Percentiles rank a stretch among this genome's conserved stretches.
Conservation (phyloP, 768 basidiomycete genomes). For the Mycena rosella region DNA sequence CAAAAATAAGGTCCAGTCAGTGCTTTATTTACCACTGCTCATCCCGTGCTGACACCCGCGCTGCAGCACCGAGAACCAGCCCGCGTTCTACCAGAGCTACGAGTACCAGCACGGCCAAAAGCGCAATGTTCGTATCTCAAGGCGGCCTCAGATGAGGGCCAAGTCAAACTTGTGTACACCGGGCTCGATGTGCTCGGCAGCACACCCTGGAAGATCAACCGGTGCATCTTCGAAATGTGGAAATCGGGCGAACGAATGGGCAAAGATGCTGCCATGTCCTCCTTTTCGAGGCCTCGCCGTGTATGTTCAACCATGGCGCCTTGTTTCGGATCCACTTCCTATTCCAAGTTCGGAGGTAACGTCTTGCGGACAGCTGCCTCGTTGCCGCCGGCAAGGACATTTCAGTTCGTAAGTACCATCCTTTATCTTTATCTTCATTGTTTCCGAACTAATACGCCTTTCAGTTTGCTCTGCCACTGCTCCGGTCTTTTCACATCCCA, state of each 20-base stretch:
- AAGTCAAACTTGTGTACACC: constrained; percentile 87
- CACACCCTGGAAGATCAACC: constrained; percentile 93
- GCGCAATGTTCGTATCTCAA: constrained; percentile 81
- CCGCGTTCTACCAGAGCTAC: constrained; percentile 92
- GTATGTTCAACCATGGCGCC: constrained; percentile 73
- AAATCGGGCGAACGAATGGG: constrained; percentile 86
- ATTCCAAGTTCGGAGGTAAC: constrained; percentile 75
- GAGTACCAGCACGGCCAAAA: constrained; percentile 95
- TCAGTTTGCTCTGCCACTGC: constrained; percentile 55
- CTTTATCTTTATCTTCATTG: not conserved
- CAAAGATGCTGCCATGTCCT: constrained; percentile 86
- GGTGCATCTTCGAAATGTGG: constrained; percentile 87
- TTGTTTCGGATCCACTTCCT: constrained; percentile 74
- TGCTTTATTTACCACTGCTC: constrained; percentile 35
- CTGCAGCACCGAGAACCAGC: constrained; percentile 79
- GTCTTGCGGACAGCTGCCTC: constrained; percentile 74
- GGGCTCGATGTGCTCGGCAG: constrained; percentile 91
- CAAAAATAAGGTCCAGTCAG: constrained; percentile 74
- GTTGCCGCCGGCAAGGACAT: constrained; percentile 77
- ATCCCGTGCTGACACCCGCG: constrained; percentile 6
- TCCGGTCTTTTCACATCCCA: constrained; percentile 77
- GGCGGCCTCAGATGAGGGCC: constrained; percentile 78
- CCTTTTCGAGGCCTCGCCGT: constrained; percentile 77
- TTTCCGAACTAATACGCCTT: constrained; percentile 30
- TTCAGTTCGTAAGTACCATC: constrained; percentile 57